Evolutionary conservation across 2,329 filamentous ascomycete genomes (phyloP), one percentile per base, ranked within the genome.

Genomic region (Hymenoscyphus linearis): DNA sequence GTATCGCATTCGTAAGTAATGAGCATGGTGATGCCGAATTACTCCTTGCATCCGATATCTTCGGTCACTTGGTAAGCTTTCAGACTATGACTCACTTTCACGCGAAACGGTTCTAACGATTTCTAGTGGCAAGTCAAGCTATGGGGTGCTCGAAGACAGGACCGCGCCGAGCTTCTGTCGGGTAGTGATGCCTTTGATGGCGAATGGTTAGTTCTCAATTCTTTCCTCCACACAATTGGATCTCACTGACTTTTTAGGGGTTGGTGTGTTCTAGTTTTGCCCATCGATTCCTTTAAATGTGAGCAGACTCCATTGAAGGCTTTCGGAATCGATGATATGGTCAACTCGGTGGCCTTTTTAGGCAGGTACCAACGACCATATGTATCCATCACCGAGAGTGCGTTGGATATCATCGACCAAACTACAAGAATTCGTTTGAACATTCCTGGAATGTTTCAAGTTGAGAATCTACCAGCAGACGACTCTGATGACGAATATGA

Each of bases 41-140:
- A 9, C 60, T 72, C 34, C 37, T 72, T 27, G 71, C 70, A 6
- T 60, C 58, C 9, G 71, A 72, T 58, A 69, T 72, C 22, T 52
- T 27, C 35, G 69, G 70, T 7, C 67, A 65, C 50, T 37, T 69
- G 57, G 66, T 60, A 56, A 54, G 58, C 27, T 13, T 2, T 5
- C n/a, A 22, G 14, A 18, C 60, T 60, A 40, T 63, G 55, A 55
- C 5, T 10, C 14, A 52, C 18, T 6, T 22, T 2, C 12, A 18
- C 18, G 12, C n/a, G 10, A 26, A 14, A 31, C 13, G 6, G 2
- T 26, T 27, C 25, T 40, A 26, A 50, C 26, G n/a, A 25, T 10
- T 53, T 31, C 22, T 52, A 54, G 37, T 57, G 52, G 57, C 35
- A 52, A 27, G 26, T 35, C 37, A 22, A 44, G 13, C 47, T 34